Evolutionary conservation across 1,284 basidiomycete genomes (phyloP).

Genomic region (Caloboletus inedulis): DNA sequence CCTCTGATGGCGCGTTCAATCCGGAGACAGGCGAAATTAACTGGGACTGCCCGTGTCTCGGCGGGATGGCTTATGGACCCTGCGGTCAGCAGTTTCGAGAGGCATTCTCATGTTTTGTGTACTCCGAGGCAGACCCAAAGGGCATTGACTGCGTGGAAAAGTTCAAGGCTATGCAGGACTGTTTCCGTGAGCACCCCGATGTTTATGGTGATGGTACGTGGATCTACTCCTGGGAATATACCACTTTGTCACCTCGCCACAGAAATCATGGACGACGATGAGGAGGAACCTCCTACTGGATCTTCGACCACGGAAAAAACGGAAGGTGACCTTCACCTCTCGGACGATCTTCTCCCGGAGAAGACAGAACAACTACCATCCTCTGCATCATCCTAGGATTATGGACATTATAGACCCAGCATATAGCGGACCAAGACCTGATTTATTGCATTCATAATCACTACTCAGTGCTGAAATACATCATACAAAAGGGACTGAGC

Average conservation of each 20-base stretch:
- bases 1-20: constrained; percentile 65
- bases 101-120: constrained; percentile 97
- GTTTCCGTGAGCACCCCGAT: constrained; percentile 95
- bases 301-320: constrained; percentile 8
- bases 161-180: constrained; percentile 98
- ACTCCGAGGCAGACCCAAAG: constrained; percentile 93
- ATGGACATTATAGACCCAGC: constrained; percentile 22
- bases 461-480: constrained; percentile 30
- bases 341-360: constrained; percentile 9
- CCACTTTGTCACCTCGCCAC: constrained; percentile 9
- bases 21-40: constrained; percentile 97
- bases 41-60: constrained; percentile 97
- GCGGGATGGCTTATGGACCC: constrained; percentile 97
- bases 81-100: constrained; percentile 93
- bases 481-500: constrained; percentile 11
- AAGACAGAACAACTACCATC: constrained; percentile 9
- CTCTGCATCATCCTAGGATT: constrained; percentile 23
- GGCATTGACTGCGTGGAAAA: constrained; percentile 97
- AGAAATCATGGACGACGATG: constrained; percentile 61
- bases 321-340: constrained; percentile 1
- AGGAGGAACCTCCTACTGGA: constrained; percentile 35
- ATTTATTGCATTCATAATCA: constrained; percentile 32
- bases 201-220: constrained; percentile 87
- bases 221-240: constrained; percentile 2
- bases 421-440: constrained; percentile 18